Evolutionary conservation across 2,329 filamentous ascomycete genomes (phyloP).

Genomic region (Atkinsonella texensis): DNA sequence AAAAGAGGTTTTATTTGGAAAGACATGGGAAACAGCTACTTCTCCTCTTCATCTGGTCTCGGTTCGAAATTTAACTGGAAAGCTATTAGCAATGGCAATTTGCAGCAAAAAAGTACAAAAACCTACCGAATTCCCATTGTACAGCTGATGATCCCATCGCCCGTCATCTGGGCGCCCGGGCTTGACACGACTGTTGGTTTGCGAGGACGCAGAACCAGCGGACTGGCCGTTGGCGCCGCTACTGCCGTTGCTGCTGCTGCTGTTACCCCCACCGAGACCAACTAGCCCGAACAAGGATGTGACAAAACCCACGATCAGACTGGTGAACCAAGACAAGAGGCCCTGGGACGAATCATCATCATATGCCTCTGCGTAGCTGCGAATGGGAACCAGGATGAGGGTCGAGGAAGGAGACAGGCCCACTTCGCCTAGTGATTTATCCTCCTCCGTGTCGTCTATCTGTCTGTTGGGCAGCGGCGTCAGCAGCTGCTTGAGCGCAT

Average conservation of each 20-base stretch:
- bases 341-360: slow-evolving; percentile 15
- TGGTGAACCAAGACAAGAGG: slow-evolving; percentile 19
- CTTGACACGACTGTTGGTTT: slow-evolving; percentile 14
- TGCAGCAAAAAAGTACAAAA: too few relatives aligned
- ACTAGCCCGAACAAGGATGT: slow-evolving; percentile 24
- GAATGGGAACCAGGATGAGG: slow-evolving; percentile 65
- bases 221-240: neutral
- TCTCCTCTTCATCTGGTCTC: slow-evolving; percentile 45
- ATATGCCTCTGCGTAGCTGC: slow-evolving; percentile 32
- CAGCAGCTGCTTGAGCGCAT: slow-evolving; percentile 74
- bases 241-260: neutral
- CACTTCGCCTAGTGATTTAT: slow-evolving; percentile 52
- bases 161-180: slow-evolving; percentile 38
- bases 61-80: slow-evolving; percentile 56
- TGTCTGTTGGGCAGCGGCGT: slow-evolving; percentile 64
- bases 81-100: neutral
- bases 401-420: slow-evolving; percentile 71
- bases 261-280: slow-evolving; percentile 12
- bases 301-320: slow-evolving; percentile 21
- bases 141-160: slow-evolving; percentile 56
- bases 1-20: too few relatives aligned
- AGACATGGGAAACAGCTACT: slow-evolving; percentile 7
- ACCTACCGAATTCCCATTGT: slow-evolving; percentile 81
- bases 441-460: slow-evolving; percentile 66
- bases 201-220: slow-evolving; percentile 7